phyloP scores from a whole-genome alignment of 352 stramenopile genomes.

The Phytophthora podocarpi region DNA sequence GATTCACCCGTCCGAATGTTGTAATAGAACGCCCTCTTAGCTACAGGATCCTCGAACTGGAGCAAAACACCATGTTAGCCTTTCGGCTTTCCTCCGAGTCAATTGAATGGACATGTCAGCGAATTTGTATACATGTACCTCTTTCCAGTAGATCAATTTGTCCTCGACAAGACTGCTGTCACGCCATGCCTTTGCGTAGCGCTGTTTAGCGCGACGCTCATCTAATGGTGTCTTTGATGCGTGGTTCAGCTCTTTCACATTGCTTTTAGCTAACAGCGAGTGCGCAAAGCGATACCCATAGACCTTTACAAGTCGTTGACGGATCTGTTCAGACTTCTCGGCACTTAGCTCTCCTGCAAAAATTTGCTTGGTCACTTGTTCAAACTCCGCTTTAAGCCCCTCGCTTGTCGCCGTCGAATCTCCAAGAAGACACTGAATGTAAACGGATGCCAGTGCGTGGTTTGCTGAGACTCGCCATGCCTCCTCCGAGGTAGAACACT shows the following conservation, averaged over 20 bases:
- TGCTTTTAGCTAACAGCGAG: constrained; percentile 55
- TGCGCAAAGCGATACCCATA: constrained; percentile 62
- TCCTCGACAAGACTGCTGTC: constrained; percentile 44
- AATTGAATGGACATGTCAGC: neutral
- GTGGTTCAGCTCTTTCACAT: constrained; percentile 29
- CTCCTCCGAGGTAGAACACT: constrained; percentile 36
- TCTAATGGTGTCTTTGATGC: constrained; percentile 38
- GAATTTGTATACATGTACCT: constrained; percentile 48
- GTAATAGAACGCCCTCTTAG: constrained; percentile 64
- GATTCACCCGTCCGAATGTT: constrained; percentile 74
- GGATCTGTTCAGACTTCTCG: constrained; percentile 29
- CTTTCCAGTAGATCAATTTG: constrained; percentile 68
- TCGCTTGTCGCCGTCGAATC: neutral
- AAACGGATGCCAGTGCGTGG: constrained; percentile 50
- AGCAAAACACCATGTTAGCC: neutral
- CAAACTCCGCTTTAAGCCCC: constrained; percentile 24
- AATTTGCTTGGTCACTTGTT: constrained; percentile 27
- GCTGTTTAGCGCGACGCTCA: constrained; percentile 39
- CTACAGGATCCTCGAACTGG: constrained; percentile 52
- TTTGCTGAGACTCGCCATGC: constrained; percentile 64
- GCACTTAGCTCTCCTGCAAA: constrained; percentile 17
- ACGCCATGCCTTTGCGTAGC: constrained; percentile 45
- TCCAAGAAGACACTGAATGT: constrained; percentile 17
- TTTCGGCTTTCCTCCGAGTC: neutral
- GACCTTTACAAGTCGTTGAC: constrained; percentile 38